Conservation (phyloP, 2,329 filamentous ascomycete species). For the Pseudogymnoascus sp. region DNA sequence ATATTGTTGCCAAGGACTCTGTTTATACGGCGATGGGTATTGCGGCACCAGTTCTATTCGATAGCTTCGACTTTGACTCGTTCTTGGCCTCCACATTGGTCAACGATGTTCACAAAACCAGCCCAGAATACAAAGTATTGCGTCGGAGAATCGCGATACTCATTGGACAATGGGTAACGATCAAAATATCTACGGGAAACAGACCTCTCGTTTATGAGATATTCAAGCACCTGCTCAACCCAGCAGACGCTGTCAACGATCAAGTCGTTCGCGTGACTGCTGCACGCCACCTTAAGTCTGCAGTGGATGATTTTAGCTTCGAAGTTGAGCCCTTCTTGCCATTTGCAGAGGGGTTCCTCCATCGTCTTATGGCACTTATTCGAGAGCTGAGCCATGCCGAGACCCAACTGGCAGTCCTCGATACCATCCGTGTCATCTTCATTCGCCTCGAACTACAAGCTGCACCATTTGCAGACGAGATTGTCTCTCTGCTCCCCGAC, state of each 20-base stretch:
- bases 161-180: slow-evolving; percentile 79
- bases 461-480: slow-evolving; percentile 61
- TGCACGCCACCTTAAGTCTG: slow-evolving; percentile 69
- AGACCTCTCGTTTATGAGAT: slow-evolving; percentile 76
- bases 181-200: slow-evolving; percentile 62
- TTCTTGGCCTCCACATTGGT: slow-evolving; percentile 70
- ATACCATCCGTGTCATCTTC: slow-evolving; percentile 75
- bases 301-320: slow-evolving; percentile 82
- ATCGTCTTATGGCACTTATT: slow-evolving; percentile 67
- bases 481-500: slow-evolving; percentile 69
- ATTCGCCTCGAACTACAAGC: slow-evolving; percentile 70
- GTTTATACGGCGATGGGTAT: slow-evolving; percentile 90
- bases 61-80: slow-evolving; percentile 72
- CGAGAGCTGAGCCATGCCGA: slow-evolving; percentile 73
- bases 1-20: slow-evolving; percentile 77
- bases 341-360: slow-evolving; percentile 65
- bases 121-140: slow-evolving; percentile 65
- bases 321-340: slow-evolving; percentile 64
- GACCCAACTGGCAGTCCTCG: slow-evolving; percentile 81
- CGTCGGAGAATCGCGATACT: slow-evolving; percentile 82
- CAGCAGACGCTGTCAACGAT: slow-evolving; percentile 72
- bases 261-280: slow-evolving; percentile 87
- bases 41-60: slow-evolving; percentile 65
- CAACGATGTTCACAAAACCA: slow-evolving; percentile 61
- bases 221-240: slow-evolving; percentile 76